phyloP scores from a whole-genome alignment of 352 stramenopile genomes.

The Phytophthora ramorum region DNA sequence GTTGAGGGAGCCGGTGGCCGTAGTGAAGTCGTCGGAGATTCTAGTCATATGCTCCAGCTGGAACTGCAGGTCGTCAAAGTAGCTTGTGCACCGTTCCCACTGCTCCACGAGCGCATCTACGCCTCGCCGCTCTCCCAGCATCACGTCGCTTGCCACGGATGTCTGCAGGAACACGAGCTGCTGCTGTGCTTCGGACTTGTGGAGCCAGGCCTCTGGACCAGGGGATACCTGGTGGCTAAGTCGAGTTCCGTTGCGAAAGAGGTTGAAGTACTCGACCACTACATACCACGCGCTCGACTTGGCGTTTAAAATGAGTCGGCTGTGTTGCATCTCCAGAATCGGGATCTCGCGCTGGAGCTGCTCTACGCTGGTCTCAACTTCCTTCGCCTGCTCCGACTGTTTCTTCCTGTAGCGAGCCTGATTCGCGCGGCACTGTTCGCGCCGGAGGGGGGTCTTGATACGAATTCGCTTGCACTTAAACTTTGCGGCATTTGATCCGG shows the following conservation, averaged over 20 bases:
- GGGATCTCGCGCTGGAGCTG: constrained; percentile 33
- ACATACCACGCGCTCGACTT: constrained; percentile 13
- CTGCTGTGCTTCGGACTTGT: constrained; percentile 26
- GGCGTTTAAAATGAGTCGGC: constrained; percentile 4
- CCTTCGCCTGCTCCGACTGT: constrained; percentile 19
- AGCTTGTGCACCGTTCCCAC: constrained; percentile 34
- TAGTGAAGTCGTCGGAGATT: constrained; percentile 18
- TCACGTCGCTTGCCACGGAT: constrained; percentile 28
- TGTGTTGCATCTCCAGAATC: constrained; percentile 27
- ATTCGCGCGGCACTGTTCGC: constrained; percentile 55
- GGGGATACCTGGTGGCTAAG: not conserved
- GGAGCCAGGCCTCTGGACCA: constrained; percentile 23
- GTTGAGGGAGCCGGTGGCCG: constrained; percentile 8
- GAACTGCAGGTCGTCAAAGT: constrained; percentile 42
- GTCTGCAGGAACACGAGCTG: constrained; percentile 37
- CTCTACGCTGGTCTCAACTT: constrained; percentile 29
- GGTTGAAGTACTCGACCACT: constrained; percentile 34
- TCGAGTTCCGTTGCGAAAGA: constrained; percentile 24
- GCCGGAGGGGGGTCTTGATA: constrained; percentile 46
- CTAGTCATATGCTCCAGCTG: constrained; percentile 29
- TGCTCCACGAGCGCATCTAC: constrained; percentile 23
- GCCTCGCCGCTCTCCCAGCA: constrained; percentile 21
- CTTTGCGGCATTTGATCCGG: constrained; percentile 6
- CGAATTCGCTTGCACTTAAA: constrained; percentile 43
- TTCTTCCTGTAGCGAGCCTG: constrained; percentile 58